Evolutionary conservation across 2,329 filamentous ascomycete species (phyloP).

Genomic region (Xylaria sp.): DNA sequence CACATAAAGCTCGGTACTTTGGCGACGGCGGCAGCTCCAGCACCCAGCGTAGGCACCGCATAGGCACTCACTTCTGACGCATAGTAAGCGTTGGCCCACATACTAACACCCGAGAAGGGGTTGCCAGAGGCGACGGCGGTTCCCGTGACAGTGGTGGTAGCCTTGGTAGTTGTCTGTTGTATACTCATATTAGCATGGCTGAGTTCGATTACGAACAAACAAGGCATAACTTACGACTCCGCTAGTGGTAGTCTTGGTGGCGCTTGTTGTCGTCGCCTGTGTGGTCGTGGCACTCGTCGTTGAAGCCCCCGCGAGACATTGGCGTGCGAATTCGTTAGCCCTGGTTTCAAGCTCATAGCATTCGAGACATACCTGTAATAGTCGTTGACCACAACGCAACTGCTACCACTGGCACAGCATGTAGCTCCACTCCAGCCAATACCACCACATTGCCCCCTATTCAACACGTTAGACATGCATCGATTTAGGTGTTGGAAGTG

Average conservation of each 20-base stretch:
- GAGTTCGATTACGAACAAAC: not conserved
- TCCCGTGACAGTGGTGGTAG: slow-evolving; percentile 47
- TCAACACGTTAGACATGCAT: slow-evolving; percentile 28
- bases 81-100: slow-evolving; percentile 67
- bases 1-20: slow-evolving; percentile 65
- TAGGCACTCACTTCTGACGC: slow-evolving; percentile 64
- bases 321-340: slow-evolving; percentile 22
- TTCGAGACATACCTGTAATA: slow-evolving; percentile 41
- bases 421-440: slow-evolving; percentile 57
- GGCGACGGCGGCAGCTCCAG: slow-evolving; percentile 63
- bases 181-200: slow-evolving; percentile 11
- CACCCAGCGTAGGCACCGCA: slow-evolving; percentile 71
- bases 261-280: slow-evolving; percentile 39
- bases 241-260: slow-evolving; percentile 49
- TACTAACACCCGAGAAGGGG: slow-evolving; percentile 61
- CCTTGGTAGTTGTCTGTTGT: slow-evolving; percentile 37
- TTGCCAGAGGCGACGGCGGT: slow-evolving; percentile 64
- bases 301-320: slow-evolving; percentile 40
- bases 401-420: slow-evolving; percentile 56
- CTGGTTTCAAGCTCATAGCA: not conserved
- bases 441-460: slow-evolving; percentile 59
- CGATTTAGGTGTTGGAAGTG: not conserved
- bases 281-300: slow-evolving; percentile 31
- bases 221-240: slow-evolving; percentile 36
- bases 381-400: slow-evolving; percentile 48